phyloP scores from a whole-genome alignment of 2,329 filamentous ascomycete species.

The Penicillium sp. region DNA sequence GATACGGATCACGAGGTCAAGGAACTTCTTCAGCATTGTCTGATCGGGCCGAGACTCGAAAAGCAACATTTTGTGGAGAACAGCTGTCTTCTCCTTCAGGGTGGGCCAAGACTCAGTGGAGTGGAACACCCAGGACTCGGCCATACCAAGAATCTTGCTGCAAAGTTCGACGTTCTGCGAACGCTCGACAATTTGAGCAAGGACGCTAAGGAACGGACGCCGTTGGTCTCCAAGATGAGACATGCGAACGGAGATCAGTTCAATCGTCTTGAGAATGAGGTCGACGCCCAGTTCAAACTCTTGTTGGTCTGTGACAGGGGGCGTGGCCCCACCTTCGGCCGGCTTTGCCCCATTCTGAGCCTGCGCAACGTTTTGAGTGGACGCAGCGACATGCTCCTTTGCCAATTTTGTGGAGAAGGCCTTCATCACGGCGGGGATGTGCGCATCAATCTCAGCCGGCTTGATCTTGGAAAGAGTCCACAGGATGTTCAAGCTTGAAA shows the following conservation, averaged over 20 bases:
- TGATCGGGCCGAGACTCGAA: slow-evolving; percentile 85
- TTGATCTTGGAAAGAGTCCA: slow-evolving; percentile 88
- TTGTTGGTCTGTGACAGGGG: slow-evolving; percentile 59
- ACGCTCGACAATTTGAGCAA: slow-evolving; percentile 93
- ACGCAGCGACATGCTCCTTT: slow-evolving; percentile 83
- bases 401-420: slow-evolving; percentile 88
- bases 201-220: slow-evolving; percentile 88
- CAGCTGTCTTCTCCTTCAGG: slow-evolving; percentile 97
- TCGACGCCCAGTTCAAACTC: slow-evolving; percentile 87
- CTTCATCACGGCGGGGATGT: slow-evolving; percentile 88
- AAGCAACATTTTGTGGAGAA: slow-evolving; percentile 97
- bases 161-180: slow-evolving; percentile 85
- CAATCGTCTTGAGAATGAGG: slow-evolving; percentile 91
- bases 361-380: slow-evolving; percentile 50
- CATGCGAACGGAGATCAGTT: slow-evolving; percentile 89
- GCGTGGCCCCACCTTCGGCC: slow-evolving; percentile 32
- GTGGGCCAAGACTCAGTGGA: slow-evolving; percentile 95
- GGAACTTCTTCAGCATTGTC: slow-evolving; percentile 85
- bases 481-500: slow-evolving; percentile 86
- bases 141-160: slow-evolving; percentile 89
- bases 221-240: slow-evolving; percentile 87
- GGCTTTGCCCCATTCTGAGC: slow-evolving; percentile 42
- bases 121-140: slow-evolving; percentile 94
- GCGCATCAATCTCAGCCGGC: slow-evolving; percentile 83
- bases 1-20: slow-evolving; percentile 94